Evolutionary conservation across 306 rosid species (phyloP), one percentile per base, ranked within the genome.

Genomic region (Biancaea sappan): DNA sequence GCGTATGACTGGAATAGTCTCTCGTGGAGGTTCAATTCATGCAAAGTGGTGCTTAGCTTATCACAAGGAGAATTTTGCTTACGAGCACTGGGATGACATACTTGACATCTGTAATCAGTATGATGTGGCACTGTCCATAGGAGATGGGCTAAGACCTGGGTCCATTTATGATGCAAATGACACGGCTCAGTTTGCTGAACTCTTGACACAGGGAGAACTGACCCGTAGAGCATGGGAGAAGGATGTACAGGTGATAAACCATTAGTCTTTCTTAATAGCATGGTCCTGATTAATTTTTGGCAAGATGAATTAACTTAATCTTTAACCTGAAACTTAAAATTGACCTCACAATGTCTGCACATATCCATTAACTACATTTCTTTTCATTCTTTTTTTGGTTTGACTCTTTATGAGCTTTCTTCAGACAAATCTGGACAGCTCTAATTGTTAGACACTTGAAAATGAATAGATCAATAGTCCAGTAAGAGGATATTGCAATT

Each of bases 11-110:
- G 98, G 99, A 75, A 95, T 95, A 66, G 99, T 95, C 38, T 95
- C 99, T 0, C 91, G 99, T 35, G 99, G 99, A 58, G 99, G 99
- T 69, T 95, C 98, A 26, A 95, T 95, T 77, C 99, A 95, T 83
- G 99, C 99, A 73, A 95, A 95, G 80, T 95, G 99, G 99, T 95
- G 98, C 87, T 86, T 95, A 74, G 91, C 98, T 80, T 92, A 95
- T 80, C 99, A 95, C 81, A 90, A 82, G 71, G 99, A 95, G 82
- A 95, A 95, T 50, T 95, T 95, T 70, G 99, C 99, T 75, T 92
- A 95, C 29, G 98, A 90, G 79, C 99, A 95, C 72, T 95, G 99
- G 99, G 98, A 92, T 72, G 97, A 95, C 78, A 95, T 95, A 73
- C 99, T 95, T 54, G 98, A 92, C 83, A 95, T 95, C 76, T 95